These are phyloP conservation scores for Bolboschoenoplectus hybrid DNA, from an alignment of 202 grass and related monocot genomes.

Conservation along the genomic window DNA sequence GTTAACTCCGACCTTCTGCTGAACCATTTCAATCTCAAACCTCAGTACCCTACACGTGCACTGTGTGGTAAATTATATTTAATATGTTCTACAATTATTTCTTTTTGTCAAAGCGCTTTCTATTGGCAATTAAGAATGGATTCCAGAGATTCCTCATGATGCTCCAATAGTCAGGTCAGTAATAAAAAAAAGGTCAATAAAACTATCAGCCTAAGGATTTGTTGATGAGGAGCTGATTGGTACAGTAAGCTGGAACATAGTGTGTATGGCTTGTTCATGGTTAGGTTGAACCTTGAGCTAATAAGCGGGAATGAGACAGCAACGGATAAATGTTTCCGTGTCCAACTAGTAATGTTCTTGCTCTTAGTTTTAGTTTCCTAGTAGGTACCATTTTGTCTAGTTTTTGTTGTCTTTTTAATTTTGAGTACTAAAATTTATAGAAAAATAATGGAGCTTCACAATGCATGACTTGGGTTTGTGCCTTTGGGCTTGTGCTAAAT, in stretches of 20 bases:
- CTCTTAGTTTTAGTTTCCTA: neutral
- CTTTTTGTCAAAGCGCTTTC: neutral
- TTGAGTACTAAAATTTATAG: no score
- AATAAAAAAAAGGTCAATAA: neutral
- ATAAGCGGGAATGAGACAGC: no score
- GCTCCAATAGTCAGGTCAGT: neutral
- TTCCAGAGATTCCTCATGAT: neutral
- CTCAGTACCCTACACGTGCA: neutral
- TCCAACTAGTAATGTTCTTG: no score
- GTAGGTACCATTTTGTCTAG: neutral
- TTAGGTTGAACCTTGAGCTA: neutral
- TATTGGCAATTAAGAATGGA: neutral
- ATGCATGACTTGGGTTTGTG: no score
- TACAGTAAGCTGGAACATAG: neutral
- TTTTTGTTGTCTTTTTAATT: neutral
- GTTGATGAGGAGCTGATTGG: neutral
- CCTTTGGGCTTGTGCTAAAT: no score
- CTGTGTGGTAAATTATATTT: neutral
- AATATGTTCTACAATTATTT: neutral
- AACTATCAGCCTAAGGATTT: neutral
- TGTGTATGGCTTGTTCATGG: neutral
- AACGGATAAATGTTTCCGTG: no score
- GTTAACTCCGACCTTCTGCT: neutral
- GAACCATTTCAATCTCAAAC: neutral
- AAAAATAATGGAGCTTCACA: no score